Evolutionary conservation across 1,284 basidiomycete genomes (phyloP).

Genomic region (Malassezia nana): DNA sequence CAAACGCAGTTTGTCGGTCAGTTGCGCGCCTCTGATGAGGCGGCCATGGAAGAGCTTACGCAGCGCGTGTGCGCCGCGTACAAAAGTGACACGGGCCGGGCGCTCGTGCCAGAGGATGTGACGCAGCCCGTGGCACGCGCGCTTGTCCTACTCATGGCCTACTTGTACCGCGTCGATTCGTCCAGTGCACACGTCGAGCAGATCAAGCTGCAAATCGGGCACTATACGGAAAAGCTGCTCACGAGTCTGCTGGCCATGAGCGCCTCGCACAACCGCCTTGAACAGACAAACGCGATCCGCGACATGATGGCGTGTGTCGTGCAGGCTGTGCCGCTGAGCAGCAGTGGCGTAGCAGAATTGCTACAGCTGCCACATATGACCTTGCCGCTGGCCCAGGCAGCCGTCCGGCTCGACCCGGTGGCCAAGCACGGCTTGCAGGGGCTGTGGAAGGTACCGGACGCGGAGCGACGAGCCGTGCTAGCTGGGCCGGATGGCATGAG

Average conservation of each 20-base stretch:
- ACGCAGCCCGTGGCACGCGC: constrained; percentile 30
- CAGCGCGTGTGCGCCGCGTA: constrained; percentile 21
- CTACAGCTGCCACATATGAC: constrained; percentile 43
- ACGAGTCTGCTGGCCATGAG: constrained; percentile 74
- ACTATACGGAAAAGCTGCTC: constrained; percentile 53
- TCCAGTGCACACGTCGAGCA: constrained; percentile 19
- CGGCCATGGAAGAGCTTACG: constrained; percentile 53
- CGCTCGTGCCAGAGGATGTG: background rate
- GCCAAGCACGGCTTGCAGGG: constrained; percentile 37
- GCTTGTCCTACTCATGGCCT: constrained; percentile 63
- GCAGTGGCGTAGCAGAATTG: constrained; percentile 27
- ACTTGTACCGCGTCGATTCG: constrained; percentile 59
- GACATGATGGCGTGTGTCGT: constrained; percentile 71
- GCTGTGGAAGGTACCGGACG: constrained; percentile 49
- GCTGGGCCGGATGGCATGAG: constrained; percentile 22
- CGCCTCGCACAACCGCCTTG: constrained; percentile 81
- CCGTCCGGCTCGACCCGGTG: constrained; percentile 20
- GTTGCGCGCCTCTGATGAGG: constrained; percentile 27
- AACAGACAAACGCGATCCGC: constrained; percentile 67
- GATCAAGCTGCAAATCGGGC: constrained; percentile 28
- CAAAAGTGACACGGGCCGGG: background rate
- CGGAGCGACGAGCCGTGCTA: constrained; percentile 48
- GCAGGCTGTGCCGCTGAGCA: constrained; percentile 60
- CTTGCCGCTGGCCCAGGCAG: constrained; percentile 18
- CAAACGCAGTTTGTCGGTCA: constrained; percentile 52